Evolutionary conservation across 768 basidiomycete genomes (phyloP), one percentile per base, ranked within the genome.

Genomic region (Pulveroboletus frians): DNA sequence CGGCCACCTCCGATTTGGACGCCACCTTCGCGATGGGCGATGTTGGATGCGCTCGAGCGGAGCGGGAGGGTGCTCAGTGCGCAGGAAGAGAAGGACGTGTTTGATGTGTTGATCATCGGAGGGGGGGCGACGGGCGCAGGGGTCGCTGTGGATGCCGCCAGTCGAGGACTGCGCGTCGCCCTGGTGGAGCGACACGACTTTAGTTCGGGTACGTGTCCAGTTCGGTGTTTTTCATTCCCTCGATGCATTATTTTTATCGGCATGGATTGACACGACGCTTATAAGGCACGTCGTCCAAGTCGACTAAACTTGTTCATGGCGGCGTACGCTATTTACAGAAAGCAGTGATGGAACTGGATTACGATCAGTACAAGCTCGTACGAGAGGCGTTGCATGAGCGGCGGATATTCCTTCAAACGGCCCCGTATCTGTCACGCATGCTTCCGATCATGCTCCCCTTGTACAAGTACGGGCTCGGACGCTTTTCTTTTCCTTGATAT

Each of bases 261-360:
- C 27, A 13, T n/a, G 11, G 3, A 9, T 30, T 14, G 42, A 43
- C 20, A 1, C 15, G 15, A n/a, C 4, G 3, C n/a, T 17, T 13
- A 26, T 32, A 14, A 44, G 43, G 43, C 2, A 44, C 95, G 0
- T 95, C 92, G 0, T 95, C 92, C 6, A 98, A 98, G 64, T 93
- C 92, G 8, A 98, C 96, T 1, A 98, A 99, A 67, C 84, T 99
- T 45, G 95, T 99, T 1, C 96, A 99, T 70, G 95, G 95, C 14
- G 95, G 95, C 34, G 95, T 98, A 3, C 83, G 95, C 1, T 99
- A 99, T 68, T 80, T 99, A 10, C 95, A 99, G 62, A 99, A 98
- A 64, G 95, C 95, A 3, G 79, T 97, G 31, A 80, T 94, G 60
- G 94, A 95, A 60, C 80, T 96, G 53, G 95, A 98, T 64, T 96